These are phyloP conservation scores for Xylaria sp. DNA, from an alignment of 2,329 filamentous ascomycete genomes.

Conservation along the genomic window DNA sequence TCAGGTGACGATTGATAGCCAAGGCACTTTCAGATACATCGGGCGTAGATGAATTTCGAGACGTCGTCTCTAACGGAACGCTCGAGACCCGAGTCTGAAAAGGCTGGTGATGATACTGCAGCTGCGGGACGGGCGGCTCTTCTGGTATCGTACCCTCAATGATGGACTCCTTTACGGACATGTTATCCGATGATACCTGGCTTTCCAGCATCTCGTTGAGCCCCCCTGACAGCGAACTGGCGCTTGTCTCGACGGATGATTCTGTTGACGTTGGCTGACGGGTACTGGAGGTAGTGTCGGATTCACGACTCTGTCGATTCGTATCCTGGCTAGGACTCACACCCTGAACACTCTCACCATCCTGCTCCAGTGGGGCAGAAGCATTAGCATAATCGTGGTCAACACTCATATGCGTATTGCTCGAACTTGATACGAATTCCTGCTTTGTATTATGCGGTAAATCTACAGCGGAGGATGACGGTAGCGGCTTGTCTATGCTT, in stretches of 20 bases:
- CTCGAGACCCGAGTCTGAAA: slow-evolving; percentile 57
- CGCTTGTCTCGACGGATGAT: slow-evolving; percentile 66
- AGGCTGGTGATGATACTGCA: slow-evolving; percentile 70
- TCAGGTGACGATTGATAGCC: slow-evolving; percentile 70
- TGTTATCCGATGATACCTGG: slow-evolving; percentile 54
- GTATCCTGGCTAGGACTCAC: slow-evolving; percentile 42
- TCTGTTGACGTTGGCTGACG: slow-evolving; percentile 62
- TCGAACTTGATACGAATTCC: slow-evolving; percentile 37
- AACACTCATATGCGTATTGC: slow-evolving; percentile 32
- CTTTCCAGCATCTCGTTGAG: slow-evolving; percentile 60
- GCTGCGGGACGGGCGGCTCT: slow-evolving; percentile 62
- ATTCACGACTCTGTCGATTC: slow-evolving; percentile 64
- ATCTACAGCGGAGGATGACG: slow-evolving; percentile 39
- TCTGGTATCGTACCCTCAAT: slow-evolving; percentile 57
- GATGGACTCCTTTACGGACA: slow-evolving; percentile 64
- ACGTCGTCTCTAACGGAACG: slow-evolving; percentile 55
- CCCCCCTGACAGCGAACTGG: slow-evolving; percentile 64
- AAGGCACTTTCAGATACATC: slow-evolving; percentile 63
- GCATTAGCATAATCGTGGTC: slow-evolving; percentile 36
- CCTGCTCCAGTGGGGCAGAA: slow-evolving; percentile 34
- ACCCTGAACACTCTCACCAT: slow-evolving; percentile 39
- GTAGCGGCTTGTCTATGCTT: slow-evolving; percentile 37
- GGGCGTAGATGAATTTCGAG: slow-evolving; percentile 61
- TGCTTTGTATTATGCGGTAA: slow-evolving; percentile 42
- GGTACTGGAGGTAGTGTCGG: slow-evolving; percentile 62